Base-by-base conservation (phyloP, 2,329 filamentous ascomycete species). In the Trichophyton benhamiae region DNA sequence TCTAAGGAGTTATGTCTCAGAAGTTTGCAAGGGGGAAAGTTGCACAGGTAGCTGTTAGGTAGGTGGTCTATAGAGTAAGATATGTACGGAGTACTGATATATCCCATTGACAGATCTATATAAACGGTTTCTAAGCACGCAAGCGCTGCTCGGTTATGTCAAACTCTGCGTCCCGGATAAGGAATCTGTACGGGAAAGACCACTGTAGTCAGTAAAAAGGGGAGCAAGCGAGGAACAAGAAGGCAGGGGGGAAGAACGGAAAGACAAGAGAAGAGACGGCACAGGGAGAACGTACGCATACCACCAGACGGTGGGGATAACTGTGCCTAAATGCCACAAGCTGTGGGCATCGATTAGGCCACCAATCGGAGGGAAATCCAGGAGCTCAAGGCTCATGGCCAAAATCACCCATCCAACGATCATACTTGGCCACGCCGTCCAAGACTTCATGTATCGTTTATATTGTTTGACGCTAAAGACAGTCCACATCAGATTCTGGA, bases 291-390 rank as follows among this genome's bases (percentile, higher is more conserved):
- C 90, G 80, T 78, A 97, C 91, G 88, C 91, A 74, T 99, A 99
- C 89, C 89, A 96, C 78, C 95, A 82, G 58, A 94, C 78, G 0
- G 89, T 89, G 8, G 94, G 94, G 36, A 83, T 82, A 58, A 99
- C 92, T 0, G 94, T 99, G 61, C 91, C 90, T 64, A 96, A 72
- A 80, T 99, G 94, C 94, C 94, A 99, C 65, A 99, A 74, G 69
- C 89, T 91, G 76, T 99, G 94, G 3, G 94, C 94, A 79, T 99
- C 94, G 58, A 99, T 75, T 73, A 87, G 85, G 6, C 89, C 88
- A 72, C 83, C 80, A 76, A 88, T 81, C 1, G 94, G 94, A 60
- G 94, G 84, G 69, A 99, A 99, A 74, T 99, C 94, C 65, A 97
- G 83, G 67, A 99, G 74, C 77, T 99, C 94, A 74, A 99, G 79